Conservation (phyloP, 2,329 filamentous ascomycete genomes). For the Chrysosporium keratinophilum region DNA sequence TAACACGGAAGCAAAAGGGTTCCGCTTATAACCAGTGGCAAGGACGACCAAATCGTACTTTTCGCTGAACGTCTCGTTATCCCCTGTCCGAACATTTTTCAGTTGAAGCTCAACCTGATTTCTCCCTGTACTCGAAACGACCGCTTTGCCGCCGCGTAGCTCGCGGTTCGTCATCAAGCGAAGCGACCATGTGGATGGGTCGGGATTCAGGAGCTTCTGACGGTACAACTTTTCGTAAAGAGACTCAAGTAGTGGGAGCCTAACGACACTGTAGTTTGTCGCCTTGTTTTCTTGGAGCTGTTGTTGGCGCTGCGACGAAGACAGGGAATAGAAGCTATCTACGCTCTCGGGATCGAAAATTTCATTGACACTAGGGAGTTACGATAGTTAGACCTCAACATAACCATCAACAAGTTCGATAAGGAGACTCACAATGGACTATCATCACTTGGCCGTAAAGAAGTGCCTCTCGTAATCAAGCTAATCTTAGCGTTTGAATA, state of each 20-base stretch:
- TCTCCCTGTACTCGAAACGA: slow-evolving; percentile 35
- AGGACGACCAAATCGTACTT: slow-evolving; percentile 75
- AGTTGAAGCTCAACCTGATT: slow-evolving; percentile 14
- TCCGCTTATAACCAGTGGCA: slow-evolving; percentile 75
- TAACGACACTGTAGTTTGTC: slow-evolving; percentile 92
- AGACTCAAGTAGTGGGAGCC: slow-evolving; percentile 77
- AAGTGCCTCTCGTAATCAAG: slow-evolving; percentile 71
- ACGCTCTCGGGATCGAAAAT: slow-evolving; percentile 87
- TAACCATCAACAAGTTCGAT: not conserved
- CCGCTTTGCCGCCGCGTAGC: slow-evolving; percentile 50
- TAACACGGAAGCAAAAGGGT: slow-evolving; percentile 69
- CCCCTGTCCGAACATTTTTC: slow-evolving; percentile 9
- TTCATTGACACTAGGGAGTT: slow-evolving; percentile 63
- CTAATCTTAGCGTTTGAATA: slow-evolving; percentile 73
- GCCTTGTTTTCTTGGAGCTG: slow-evolving; percentile 60
- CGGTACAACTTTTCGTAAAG: slow-evolving; percentile 83
- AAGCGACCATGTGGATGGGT: slow-evolving; percentile 69
- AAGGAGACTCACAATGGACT: slow-evolving; percentile 69
- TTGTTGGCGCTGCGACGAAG: slow-evolving; percentile 50
- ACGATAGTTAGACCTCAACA: not conserved
- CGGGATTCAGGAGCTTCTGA: slow-evolving; percentile 60
- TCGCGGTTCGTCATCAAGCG: slow-evolving; percentile 62
- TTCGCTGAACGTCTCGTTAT: slow-evolving; percentile 14
- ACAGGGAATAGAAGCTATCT: slow-evolving; percentile 61
- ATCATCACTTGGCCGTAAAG: slow-evolving; percentile 83